Percentiles rank a stretch among this genome's conserved stretches.
Conservation (phyloP, 345 rosid genomes). For the Orychophragmus violaceus region DNA sequence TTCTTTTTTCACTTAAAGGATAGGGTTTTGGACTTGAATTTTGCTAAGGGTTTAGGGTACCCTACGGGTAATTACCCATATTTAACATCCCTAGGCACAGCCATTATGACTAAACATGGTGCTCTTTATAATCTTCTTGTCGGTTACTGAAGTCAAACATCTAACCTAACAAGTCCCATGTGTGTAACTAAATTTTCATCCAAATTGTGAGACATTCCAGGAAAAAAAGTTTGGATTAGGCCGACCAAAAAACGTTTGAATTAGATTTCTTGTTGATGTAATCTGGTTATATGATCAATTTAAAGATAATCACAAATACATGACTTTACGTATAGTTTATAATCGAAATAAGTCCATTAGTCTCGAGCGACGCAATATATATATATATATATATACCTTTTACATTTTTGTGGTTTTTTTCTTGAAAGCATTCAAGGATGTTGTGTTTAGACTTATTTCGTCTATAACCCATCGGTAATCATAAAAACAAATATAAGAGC, state of each 20-base stretch:
- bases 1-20: no score
- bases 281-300: neutral
- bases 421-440: neutral
- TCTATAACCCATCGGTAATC: neutral
- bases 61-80: no score
- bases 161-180: conserved; percentile 5
- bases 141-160: conserved; percentile 18
- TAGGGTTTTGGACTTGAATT: no score
- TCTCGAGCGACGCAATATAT: neutral
- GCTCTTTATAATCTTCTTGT: conserved; percentile 10
- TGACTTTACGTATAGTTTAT: neutral
- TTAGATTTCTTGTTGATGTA: neutral
- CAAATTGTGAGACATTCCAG: neutral
- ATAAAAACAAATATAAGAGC: neutral
- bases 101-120: conserved; percentile 18
- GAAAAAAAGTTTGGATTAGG: no score
- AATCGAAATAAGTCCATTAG: neutral
- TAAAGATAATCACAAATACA: neutral
- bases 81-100: no score
- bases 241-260: neutral
- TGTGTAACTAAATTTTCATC: neutral
- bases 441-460: neutral
- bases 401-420: neutral
- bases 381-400: no score
- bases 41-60: no score